These are phyloP conservation scores for Pleurotus djamor DNA, from an alignment of 768 basidiomycete species.

Conservation along the genomic window DNA sequence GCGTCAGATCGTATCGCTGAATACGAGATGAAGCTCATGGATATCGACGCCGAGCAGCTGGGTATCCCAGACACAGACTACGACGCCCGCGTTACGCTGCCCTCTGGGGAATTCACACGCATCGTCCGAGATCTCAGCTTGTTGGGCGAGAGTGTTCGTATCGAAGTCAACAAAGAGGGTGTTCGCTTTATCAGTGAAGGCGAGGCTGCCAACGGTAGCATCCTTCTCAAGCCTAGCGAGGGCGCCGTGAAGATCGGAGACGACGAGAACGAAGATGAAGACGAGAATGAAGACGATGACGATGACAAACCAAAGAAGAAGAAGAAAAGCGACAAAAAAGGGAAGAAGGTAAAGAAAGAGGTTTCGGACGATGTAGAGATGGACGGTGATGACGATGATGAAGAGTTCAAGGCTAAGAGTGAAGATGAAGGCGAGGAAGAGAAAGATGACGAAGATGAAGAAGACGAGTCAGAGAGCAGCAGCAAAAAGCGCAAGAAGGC, in stretches of 20 bases:
- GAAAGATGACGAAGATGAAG: conserved; percentile 52
- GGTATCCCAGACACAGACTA: conserved; percentile 98
- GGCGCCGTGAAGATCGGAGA: conserved; percentile 38
- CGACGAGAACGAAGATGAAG: conserved; percentile 33
- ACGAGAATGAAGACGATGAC: conserved; percentile 32
- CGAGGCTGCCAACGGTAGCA: conserved; percentile 88
- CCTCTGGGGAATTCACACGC: conserved; percentile 82
- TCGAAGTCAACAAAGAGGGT: conserved; percentile 95
- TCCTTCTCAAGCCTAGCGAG: conserved; percentile 78
- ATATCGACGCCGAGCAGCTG: conserved; percentile 94
- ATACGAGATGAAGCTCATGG: conserved; percentile 99
- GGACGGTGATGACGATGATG: conserved; percentile 38
- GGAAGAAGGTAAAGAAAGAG: conserved; percentile 39
- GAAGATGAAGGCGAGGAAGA: conserved; percentile 47
- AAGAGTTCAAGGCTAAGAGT: conserved; percentile 17
- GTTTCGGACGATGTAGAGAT: conserved; percentile 44
- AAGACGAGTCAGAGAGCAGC: conserved; percentile 36
- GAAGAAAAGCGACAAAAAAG: conserved; percentile 44
- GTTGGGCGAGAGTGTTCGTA: conserved; percentile 92
- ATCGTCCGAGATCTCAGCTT: conserved; percentile 91
- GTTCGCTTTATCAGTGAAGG: conserved; percentile 92
- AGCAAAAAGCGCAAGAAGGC: conserved; percentile 12
- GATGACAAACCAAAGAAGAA: conserved; percentile 36
- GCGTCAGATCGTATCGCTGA: conserved; percentile 93
- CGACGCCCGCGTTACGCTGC: conserved; percentile 88